Conservation (phyloP, 2,329 filamentous ascomycete genomes). For the Penicillium fuscoglaucum region DNA sequence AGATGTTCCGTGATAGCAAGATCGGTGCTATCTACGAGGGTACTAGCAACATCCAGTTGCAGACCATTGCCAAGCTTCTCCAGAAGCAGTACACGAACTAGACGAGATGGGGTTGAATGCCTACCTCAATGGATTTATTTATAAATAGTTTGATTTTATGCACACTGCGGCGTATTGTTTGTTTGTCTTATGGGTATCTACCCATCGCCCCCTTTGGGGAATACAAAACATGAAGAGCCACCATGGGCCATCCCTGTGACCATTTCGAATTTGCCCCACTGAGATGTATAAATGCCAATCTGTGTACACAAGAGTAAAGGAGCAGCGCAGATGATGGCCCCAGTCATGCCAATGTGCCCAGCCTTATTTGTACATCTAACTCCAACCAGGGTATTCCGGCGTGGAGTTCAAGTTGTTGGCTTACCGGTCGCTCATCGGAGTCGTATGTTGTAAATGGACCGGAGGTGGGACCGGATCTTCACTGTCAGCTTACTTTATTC, state of each 20-base stretch:
- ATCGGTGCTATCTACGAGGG: constrained; percentile 98
- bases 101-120: constrained; percentile 1
- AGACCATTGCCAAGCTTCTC: constrained; percentile 69
- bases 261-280: background rate
- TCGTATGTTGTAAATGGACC: background rate
- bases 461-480: background rate
- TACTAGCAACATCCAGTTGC: constrained; percentile 66
- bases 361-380: background rate
- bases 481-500: background rate
- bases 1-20: constrained; percentile 97
- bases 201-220: background rate
- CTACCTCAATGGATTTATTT: constrained; percentile 1
- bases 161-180: constrained; percentile 1
- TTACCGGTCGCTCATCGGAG: background rate
- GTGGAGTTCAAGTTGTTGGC: background rate
- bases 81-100: constrained; percentile 68
- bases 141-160: constrained; percentile 7
- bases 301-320: background rate
- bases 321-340: background rate
- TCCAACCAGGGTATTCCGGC: too few species aligned
- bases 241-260: background rate
- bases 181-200: background rate
- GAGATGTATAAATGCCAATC: background rate
- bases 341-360: background rate
- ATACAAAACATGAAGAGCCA: background rate